Evolutionary conservation across 2,329 filamentous ascomycete species (phyloP).

Genomic region (Fusarium sp.): DNA sequence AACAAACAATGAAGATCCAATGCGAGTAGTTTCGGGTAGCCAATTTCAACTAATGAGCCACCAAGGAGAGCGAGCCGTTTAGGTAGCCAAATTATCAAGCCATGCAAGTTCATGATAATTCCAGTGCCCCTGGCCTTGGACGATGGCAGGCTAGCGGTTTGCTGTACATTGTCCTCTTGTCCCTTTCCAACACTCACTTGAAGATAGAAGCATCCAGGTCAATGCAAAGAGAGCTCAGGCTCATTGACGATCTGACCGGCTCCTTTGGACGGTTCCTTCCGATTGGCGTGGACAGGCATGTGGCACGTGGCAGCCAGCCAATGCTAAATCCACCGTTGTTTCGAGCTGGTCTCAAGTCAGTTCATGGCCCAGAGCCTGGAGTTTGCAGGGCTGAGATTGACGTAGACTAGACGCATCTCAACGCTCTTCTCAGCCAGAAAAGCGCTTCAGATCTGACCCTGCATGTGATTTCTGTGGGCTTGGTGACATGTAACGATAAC

Average conservation of each 20-base stretch:
- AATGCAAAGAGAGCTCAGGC: slow-evolving; percentile 3
- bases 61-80: neutral
- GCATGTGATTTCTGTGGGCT: slow-evolving; percentile 13
- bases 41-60: neutral
- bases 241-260: slow-evolving; percentile 1
- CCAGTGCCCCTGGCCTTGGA: neutral
- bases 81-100: neutral
- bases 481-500: slow-evolving; percentile 1
- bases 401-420: slow-evolving; percentile 10
- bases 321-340: slow-evolving; percentile 38
- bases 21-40: neutral
- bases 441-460: slow-evolving; percentile 3
- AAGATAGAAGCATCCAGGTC: neutral
- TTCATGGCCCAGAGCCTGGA: slow-evolving; percentile 15
- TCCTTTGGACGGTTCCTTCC: slow-evolving; percentile 13
- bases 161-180: neutral
- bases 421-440: neutral
- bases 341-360: slow-evolving; percentile 42
- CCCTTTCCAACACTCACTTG: neutral
- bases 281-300: slow-evolving; percentile 34
- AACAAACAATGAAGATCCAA: neutral
- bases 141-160: neutral
- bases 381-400: slow-evolving; percentile 19
- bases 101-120: neutral
- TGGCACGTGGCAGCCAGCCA: slow-evolving; percentile 39